Conservation (phyloP, 139 green algal species). For the Edaphochlamys debaryana region DNA sequence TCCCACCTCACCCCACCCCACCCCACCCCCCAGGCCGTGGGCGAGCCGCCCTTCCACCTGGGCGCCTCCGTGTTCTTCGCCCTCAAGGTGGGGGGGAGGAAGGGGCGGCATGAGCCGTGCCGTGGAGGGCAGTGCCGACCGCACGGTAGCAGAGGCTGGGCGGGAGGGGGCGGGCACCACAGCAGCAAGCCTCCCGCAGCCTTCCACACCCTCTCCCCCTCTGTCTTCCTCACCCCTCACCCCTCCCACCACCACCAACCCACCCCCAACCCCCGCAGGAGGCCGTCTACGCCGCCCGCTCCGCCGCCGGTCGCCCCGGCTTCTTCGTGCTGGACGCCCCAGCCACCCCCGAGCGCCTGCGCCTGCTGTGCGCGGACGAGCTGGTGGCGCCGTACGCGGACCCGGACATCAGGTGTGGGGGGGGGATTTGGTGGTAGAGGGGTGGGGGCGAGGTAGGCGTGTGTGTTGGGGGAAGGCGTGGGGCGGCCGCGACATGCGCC, state of each 20-base stretch:
- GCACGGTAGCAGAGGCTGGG: too few relatives aligned
- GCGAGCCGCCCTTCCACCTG: constrained; percentile 96
- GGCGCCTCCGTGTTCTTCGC: constrained; percentile 90
- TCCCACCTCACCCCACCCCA: too few relatives aligned
- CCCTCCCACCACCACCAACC: not conserved
- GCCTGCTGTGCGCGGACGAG: constrained; percentile 86
- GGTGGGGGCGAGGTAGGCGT: not conserved
- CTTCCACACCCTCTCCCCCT: not conserved
- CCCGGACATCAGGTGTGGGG: constrained; percentile 16
- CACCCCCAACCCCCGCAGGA: constrained; percentile 45
- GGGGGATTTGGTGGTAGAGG: not conserved
- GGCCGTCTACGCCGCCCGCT: constrained; percentile 79
- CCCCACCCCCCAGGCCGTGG: constrained; percentile 73
- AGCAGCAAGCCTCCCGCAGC: not conserved
- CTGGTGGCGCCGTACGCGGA: constrained; percentile 64
- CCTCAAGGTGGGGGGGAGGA: constrained; percentile 67
- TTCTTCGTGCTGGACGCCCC: constrained; percentile 88
- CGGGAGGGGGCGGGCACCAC: too few relatives aligned
- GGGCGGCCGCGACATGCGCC: not conserved
- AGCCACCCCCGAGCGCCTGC: constrained; percentile 91
- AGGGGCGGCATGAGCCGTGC: not conserved
- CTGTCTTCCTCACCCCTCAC: not conserved
- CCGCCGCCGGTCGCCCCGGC: constrained; percentile 40
- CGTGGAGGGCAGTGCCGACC: not conserved
- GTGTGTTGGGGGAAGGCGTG: not conserved